Evolutionary conservation across 345 rosid genomes (phyloP), one percentile per base, ranked within the genome.

Genomic region (Acer yangbiense): DNA sequence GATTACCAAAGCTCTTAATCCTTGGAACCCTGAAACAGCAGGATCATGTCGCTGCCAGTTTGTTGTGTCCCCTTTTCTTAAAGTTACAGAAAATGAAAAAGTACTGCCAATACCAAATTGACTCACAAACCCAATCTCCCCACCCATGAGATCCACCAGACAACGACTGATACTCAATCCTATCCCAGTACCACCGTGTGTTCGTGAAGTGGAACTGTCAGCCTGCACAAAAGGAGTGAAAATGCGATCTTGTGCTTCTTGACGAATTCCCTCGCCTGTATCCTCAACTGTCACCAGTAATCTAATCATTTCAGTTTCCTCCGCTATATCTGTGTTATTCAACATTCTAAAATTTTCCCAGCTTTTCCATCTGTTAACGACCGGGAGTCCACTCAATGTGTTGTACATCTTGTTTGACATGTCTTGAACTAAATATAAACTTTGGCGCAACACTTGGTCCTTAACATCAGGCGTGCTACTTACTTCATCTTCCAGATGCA

Each of bases 221-320:
- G 97, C 99, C 84, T 96, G 99, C 92, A 96, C 87, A 78, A 96
- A 96, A 68, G 98, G 99, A 4, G 97, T 94, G 88, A 96, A 96
- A 75, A 96, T 94, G 7, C 88, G 88, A 75, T 76, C 78, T 68
- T 96, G 97, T 72, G 95, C 97, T 7, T 91, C 97, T 9, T 74
- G 25, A 68, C 91, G 93, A 81, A 96, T 96, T 65, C 99, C 99
- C 3, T 90, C 89, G 11, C 99, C 99, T 21, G 99, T 96, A 75
- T 96, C 98, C 81, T 96, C 98, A 67, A 96, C 97, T 20, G 95
- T 89, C 71, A 96, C 95, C 21, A 96, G 88, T 71, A 96, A 74
- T 68, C 76, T 86, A 63, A 90, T 87, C 78, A 76, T 82, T 76
- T 81, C 89, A 16, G 82, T 68, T 60, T 77, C 83, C 65, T 86